These are phyloP conservation scores for Gymnopilus junonius DNA, from an alignment of 768 basidiomycete genomes.

Conservation along the genomic window DNA sequence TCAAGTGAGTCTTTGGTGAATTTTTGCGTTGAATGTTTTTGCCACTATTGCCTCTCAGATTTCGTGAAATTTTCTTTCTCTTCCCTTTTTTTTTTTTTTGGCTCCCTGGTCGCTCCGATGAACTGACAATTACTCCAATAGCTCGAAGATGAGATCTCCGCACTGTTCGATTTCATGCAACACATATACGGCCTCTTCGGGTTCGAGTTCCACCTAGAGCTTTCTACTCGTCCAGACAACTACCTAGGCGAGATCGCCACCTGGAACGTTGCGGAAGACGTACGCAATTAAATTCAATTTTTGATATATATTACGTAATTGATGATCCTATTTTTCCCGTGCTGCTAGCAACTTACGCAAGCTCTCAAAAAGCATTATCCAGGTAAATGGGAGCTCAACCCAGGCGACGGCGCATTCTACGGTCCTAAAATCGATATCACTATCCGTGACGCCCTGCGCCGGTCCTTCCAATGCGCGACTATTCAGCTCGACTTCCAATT, in stretches of 20 bases:
- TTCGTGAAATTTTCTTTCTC: neutral
- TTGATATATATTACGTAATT: neutral
- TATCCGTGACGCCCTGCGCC: constrained; percentile 87
- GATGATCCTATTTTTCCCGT: constrained; percentile 6
- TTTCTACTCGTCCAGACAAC: constrained; percentile 96
- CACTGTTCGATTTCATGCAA: constrained; percentile 94
- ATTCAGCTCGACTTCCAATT: constrained; percentile 99
- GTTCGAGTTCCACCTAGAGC: constrained; percentile 90
- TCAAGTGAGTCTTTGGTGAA: constrained; percentile 53
- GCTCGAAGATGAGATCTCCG: constrained; percentile 86
- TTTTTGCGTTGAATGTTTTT: neutral
- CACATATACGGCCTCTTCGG: constrained; percentile 94
- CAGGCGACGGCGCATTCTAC: constrained; percentile 98
- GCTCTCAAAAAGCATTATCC: constrained; percentile 87
- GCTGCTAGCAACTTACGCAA: constrained; percentile 72
- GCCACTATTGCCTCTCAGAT: neutral
- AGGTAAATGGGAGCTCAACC: constrained; percentile 91
- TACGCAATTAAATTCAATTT: constrained; percentile 37
- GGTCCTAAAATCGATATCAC: constrained; percentile 99
- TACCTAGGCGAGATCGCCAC: constrained; percentile 87
- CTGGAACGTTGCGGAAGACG: constrained; percentile 89
- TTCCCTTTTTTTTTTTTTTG: neutral
- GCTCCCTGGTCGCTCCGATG: neutral
- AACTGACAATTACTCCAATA: constrained; percentile 32
- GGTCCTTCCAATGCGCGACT: constrained; percentile 98